Conservation (phyloP, 1,284 basidiomycete species). For the Trametes versicolor region DNA sequence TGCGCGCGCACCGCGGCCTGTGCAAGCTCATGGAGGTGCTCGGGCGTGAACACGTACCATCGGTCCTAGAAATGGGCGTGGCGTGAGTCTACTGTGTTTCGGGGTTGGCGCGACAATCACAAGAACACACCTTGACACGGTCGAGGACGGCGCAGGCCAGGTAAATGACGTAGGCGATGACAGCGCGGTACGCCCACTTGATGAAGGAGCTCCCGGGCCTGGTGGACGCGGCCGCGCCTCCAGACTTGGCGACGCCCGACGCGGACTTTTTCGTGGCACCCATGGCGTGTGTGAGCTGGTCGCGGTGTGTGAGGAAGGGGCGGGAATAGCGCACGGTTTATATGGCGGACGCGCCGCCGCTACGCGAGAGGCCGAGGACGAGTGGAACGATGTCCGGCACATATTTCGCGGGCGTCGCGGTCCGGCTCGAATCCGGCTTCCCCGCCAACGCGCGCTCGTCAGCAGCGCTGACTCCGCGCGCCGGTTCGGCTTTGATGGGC, state of each 20-base stretch:
- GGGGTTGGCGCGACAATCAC: not conserved
- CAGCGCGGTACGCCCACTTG: constrained; percentile 60
- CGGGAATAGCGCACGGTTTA: not conserved
- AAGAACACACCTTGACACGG: constrained; percentile 50
- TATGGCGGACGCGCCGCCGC: not conserved
- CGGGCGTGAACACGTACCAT: constrained; percentile 82
- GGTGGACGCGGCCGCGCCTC: constrained; percentile 10
- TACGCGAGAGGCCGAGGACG: not conserved
- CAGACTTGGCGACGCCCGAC: not conserved
- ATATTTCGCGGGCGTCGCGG: not conserved
- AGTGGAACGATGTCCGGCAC: constrained; percentile 20
- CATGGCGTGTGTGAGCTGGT: constrained; percentile 12
- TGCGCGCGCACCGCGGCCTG: constrained; percentile 50
- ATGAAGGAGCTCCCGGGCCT: constrained; percentile 12
- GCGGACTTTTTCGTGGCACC: constrained; percentile 12
- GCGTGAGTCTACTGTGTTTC: not conserved
- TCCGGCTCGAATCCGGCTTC: not conserved
- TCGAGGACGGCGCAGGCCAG: constrained; percentile 54
- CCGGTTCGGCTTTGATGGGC: not conserved
- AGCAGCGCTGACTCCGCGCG: constrained; percentile 23
- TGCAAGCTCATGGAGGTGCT: constrained; percentile 74
- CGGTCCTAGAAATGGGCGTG: constrained; percentile 45
- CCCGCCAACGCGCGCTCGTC: constrained; percentile 22
- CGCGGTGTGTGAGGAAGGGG: not conserved
- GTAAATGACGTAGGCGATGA: constrained; percentile 48